A percentile compares a stretch with the other conserved stretches of the same genome.
These are phyloP conservation scores for Cylindrodendrum hubeiense DNA, from an alignment of 2,329 filamentous ascomycete genomes.

Conservation along the genomic window DNA sequence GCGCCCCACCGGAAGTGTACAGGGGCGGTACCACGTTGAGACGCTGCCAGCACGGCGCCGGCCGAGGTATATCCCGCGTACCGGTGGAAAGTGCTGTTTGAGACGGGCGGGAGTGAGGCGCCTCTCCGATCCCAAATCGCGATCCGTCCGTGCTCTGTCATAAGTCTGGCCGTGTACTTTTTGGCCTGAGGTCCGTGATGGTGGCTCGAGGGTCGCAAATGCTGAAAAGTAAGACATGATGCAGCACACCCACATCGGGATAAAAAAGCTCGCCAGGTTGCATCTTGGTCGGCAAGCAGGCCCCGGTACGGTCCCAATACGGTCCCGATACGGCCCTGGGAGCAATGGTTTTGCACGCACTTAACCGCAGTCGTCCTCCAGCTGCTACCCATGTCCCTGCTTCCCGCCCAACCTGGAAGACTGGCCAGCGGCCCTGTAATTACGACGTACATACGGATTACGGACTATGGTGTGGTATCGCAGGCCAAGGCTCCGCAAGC, in stretches of 20 bases:
- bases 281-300: slow-evolving; percentile 6
- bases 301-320: slow-evolving; percentile 17
- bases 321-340: slow-evolving; percentile 12
- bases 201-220: background rate
- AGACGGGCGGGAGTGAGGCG: slow-evolving; percentile 13
- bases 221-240: background rate
- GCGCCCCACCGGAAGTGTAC: slow-evolving; percentile 16
- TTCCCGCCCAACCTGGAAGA: slow-evolving; percentile 31
- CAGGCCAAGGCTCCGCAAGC: background rate
- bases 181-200: background rate
- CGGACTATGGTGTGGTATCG: background rate
- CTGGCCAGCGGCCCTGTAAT: background rate
- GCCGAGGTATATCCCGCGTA: slow-evolving; percentile 11
- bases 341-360: slow-evolving; percentile 1
- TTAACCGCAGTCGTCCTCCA: slow-evolving; percentile 15
- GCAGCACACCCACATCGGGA: background rate
- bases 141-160: slow-evolving; percentile 7
- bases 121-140: slow-evolving; percentile 22
- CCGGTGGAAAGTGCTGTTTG: background rate
- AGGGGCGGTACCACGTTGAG: slow-evolving; percentile 1
- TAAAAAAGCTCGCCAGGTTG: slow-evolving; percentile 15
- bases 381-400: slow-evolving; percentile 42
- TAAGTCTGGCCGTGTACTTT: background rate
- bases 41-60: background rate
- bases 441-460: background rate